A percentile compares a stretch with the other conserved stretches of the same genome.
phyloP scores from a whole-genome alignment of 305 asterid species.

The Solanum hybrid region DNA sequence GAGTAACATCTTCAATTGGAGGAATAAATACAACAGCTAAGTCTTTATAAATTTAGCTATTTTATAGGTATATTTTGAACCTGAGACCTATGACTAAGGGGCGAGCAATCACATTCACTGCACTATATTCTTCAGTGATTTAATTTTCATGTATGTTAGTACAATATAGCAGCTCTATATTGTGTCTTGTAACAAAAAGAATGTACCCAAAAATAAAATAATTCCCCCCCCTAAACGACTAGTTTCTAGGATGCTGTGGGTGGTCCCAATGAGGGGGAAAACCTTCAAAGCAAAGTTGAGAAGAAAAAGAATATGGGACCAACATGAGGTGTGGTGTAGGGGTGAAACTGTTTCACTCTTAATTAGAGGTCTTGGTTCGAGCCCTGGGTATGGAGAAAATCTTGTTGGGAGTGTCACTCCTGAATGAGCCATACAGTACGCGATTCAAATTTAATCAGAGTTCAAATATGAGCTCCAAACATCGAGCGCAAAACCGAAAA shows the following conservation, averaged over 20 bases:
- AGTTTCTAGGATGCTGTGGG: neutral
- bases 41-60: too few relatives aligned
- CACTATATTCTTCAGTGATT: neutral
- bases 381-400: neutral
- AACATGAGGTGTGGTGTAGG: neutral
- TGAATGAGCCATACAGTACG: fast-evolving
- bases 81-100: neutral
- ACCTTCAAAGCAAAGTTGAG: neutral
- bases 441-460: too few relatives aligned
- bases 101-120: too few relatives aligned
- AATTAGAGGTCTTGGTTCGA: too few relatives aligned
- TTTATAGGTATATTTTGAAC: neutral
- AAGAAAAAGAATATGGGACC: neutral
- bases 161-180: neutral
- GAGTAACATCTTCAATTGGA: neutral
- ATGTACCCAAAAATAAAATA: neutral
- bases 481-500: too few relatives aligned
- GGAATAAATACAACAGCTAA: neutral
- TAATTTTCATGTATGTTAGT: neutral
- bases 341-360: too few relatives aligned
- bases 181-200: neutral
- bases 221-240: neutral
- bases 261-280: neutral
- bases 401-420: neutral
- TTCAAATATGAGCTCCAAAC: too few relatives aligned